These are phyloP conservation scores for Glycine latifolia DNA, from an alignment of 306 rosid genomes.

Conservation along the genomic window DNA sequence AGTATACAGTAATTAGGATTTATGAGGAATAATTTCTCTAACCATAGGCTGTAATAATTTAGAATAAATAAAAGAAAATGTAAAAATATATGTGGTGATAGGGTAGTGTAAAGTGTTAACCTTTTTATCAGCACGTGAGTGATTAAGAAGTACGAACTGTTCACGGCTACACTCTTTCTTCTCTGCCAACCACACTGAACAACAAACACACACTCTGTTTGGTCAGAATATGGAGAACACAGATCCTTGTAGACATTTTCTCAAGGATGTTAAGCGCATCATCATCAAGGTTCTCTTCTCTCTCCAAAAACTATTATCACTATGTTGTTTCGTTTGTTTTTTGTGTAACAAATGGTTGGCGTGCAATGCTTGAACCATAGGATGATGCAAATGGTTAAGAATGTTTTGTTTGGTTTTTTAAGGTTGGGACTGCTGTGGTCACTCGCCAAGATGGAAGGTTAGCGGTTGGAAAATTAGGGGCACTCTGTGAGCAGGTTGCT, in stretches of 20 bases:
- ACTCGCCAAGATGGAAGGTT: slow-evolving; percentile 57
- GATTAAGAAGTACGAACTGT: not conserved
- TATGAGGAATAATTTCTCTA: not conserved
- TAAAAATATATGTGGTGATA: not conserved
- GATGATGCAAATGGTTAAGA: slow-evolving; percentile 40
- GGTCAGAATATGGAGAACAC: slow-evolving; percentile 41
- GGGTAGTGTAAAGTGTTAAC: not conserved
- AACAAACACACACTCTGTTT: not conserved
- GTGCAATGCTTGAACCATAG: slow-evolving; percentile 16
- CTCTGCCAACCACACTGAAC: slow-evolving; percentile 7
- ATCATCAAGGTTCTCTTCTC: slow-evolving; percentile 48
- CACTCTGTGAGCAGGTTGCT: slow-evolving; percentile 88
- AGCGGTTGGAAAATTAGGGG: slow-evolving; percentile 74
- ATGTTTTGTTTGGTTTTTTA: slow-evolving; percentile 28
- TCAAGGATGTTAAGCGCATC: slow-evolving; percentile 55
- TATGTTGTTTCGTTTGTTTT: not conserved
- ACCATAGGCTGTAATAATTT: not conserved
- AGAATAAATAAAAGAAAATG: not conserved
- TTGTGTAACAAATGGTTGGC: not conserved
- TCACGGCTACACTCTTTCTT: slow-evolving; percentile 11
- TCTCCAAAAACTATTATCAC: not conserved
- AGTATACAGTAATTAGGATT: not conserved
- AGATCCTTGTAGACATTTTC: slow-evolving; percentile 46
- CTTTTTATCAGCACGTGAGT: not conserved
- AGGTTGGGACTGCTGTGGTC: slow-evolving; percentile 62